Evolutionary conservation across 164 flowering plant genomes (phyloP), one percentile per base, ranked within the genome.

Genomic region (Tetrastigma voinierianum): DNA sequence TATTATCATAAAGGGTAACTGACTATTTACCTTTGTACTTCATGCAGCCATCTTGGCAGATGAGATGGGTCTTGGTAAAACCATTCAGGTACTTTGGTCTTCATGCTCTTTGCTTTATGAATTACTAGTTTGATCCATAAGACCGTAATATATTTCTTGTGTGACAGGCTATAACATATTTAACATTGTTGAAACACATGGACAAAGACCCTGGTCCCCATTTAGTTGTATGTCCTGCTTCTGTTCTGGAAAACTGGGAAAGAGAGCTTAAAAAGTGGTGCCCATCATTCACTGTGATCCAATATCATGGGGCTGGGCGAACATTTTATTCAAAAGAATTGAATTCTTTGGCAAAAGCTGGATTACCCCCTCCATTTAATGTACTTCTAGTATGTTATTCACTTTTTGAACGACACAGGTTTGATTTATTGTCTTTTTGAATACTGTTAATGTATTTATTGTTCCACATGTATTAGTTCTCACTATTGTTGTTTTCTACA

Each of bases 11-110:
- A 25, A 55, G 18, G 32, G 11, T 46, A 24, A 52, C 24, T 19
- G 32, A 25, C 60, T 14, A 43, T 20, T 32, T 51, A 10, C 17
- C 21, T 57, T 67, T 68, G 44, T 53, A 8, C 54, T 62, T 10
- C 32, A 12, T 82, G 84, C 93, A 94, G 98, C 97, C 25, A 94
- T 94, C 71, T 81, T 94, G 81, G 98, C 98, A 21, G 98, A 94
- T 84, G 98, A 94, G 81, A 94, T 94, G 98, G 98, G 98, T 61
- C 93, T 94, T 60, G 98, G 98, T 57, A 94, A 94, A 81, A 94
- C 98, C 16, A 80, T 94, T 70, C 98, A 94, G 96, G 98, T 93
- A 72, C 21, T 32, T 60, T 10, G 21, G 32, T 24, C 16, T 69
- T 59, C 51, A 46, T 63, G 49, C n/a, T 69, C 14, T 62, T 67